These are phyloP conservation scores for Mixia osmundae DNA, from an alignment of 1,284 basidiomycete species.

Conservation along the genomic window DNA sequence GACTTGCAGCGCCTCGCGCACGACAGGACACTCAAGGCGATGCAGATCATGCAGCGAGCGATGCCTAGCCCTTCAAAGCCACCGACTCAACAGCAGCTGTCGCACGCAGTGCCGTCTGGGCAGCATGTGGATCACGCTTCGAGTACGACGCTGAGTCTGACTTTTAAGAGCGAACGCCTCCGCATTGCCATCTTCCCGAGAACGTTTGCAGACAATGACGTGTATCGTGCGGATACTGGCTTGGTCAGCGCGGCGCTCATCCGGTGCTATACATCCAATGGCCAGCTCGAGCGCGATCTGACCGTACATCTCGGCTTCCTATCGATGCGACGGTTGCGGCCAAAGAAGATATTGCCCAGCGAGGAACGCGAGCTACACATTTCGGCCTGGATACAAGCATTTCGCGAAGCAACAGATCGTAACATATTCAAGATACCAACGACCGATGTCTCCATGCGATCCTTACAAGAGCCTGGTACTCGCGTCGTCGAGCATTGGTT, in stretches of 20 bases:
- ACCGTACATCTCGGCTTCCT: conserved; percentile 9
- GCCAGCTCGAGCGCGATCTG: conserved; percentile 8
- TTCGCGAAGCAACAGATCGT: conserved; percentile 6
- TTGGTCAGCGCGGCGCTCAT: conserved; percentile 9
- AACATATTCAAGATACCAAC: conserved; percentile 10
- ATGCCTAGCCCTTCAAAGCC: neutral
- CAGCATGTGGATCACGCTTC: conserved; percentile 7
- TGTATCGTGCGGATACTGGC: conserved; percentile 12
- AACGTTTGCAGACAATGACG: conserved; percentile 11
- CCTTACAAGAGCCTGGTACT: conserved; percentile 3
- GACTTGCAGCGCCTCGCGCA: conserved; percentile 7
- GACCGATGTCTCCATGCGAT: conserved; percentile 10
- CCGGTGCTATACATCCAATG: conserved; percentile 1
- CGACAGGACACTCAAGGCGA: conserved; percentile 1
- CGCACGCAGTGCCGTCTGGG: neutral
- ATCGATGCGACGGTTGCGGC: conserved; percentile 1
- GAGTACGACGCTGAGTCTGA: too few species aligned
- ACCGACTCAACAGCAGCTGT: neutral
- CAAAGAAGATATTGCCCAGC: conserved; percentile 2
- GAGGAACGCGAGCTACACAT: conserved; percentile 8
- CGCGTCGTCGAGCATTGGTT: conserved; percentile 9
- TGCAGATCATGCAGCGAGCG: neutral
- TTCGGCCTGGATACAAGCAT: conserved; percentile 10
- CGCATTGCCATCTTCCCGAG: conserved; percentile 11
- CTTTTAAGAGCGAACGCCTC: conserved; percentile 9